Evolutionary conservation across 768 basidiomycete genomes (phyloP).

Genomic region (Holtermanniella nyarrowii): DNA sequence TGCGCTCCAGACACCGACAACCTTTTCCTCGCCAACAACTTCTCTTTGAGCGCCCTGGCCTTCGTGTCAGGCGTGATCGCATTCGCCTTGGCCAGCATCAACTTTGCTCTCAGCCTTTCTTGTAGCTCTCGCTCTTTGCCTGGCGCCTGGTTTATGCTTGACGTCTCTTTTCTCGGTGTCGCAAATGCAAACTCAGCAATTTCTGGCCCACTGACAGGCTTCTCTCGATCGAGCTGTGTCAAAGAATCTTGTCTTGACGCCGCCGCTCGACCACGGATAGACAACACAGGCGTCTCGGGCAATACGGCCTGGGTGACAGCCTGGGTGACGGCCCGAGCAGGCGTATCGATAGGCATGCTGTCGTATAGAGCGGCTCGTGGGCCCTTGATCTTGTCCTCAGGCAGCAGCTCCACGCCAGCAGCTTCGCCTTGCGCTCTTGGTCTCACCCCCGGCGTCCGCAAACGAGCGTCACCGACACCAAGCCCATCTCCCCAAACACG

Average conservation of each 20-base stretch:
- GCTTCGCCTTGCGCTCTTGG: not conserved
- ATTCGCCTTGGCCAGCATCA: slow-evolving; percentile 8
- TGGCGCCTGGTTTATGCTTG: not conserved
- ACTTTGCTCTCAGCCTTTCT: slow-evolving; percentile 12
- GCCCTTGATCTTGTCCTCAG: not conserved
- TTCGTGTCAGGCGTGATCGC: slow-evolving; percentile 5
- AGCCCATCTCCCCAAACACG: not conserved
- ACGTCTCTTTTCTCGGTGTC: not conserved
- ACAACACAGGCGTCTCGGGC: not conserved
- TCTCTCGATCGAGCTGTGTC: not conserved
- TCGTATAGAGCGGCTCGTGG: not conserved
- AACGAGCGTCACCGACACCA: not conserved
- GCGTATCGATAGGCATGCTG: too few relatives aligned
- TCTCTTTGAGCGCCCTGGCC: slow-evolving; percentile 17
- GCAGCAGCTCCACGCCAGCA: not conserved
- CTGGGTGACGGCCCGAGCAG: too few relatives aligned
- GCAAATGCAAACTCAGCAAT: not conserved
- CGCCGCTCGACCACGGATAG: slow-evolving; percentile 18
- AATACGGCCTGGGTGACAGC: not conserved
- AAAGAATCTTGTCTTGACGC: not conserved
- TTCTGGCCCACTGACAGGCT: not conserved
- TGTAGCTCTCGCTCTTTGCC: not conserved
- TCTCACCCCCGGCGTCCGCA: not conserved
- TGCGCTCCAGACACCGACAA: too few relatives aligned
- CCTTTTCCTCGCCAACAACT: slow-evolving; percentile 20